Evolutionary conservation across 2,329 filamentous ascomycete genomes (phyloP).

Genomic region (Intubia oerlemansii): DNA sequence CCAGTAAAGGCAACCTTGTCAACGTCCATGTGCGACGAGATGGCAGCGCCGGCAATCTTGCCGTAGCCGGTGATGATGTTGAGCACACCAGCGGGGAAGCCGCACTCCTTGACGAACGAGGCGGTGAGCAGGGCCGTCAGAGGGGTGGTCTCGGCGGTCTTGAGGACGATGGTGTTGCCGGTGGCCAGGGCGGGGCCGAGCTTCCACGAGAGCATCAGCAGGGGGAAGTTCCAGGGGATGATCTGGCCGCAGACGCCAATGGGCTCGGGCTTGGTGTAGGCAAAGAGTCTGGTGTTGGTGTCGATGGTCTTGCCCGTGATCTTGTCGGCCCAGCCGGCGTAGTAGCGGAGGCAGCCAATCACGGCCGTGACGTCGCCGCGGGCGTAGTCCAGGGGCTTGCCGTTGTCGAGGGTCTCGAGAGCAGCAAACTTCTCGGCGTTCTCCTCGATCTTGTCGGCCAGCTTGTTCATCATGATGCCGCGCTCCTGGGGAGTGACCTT

Average conservation of each 20-base stretch:
- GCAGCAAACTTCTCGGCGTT: constrained; percentile 56
- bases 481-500: constrained; percentile 49
- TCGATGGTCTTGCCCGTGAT: constrained; percentile 74
- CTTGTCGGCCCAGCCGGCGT: constrained; percentile 84
- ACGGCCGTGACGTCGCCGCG: constrained; percentile 52
- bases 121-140: constrained; percentile 46
- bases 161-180: constrained; percentile 52
- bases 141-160: constrained; percentile 59
- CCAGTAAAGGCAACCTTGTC: constrained; percentile 75
- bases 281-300: constrained; percentile 55
- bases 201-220: constrained; percentile 72
- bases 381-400: constrained; percentile 59
- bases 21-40: constrained; percentile 56
- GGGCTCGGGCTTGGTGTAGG: constrained; percentile 66
- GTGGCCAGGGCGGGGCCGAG: constrained; percentile 51
- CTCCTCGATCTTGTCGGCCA: constrained; percentile 63
- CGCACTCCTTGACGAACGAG: constrained; percentile 49
- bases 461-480: constrained; percentile 47
- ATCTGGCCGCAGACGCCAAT: constrained; percentile 70
- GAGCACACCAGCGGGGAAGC: constrained; percentile 57
- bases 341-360: constrained; percentile 59
- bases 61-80: constrained; percentile 65
- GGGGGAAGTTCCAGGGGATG: constrained; percentile 76
- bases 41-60: constrained; percentile 54
- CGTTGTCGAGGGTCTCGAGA: constrained; percentile 76